Evolutionary conservation across 2,329 filamentous ascomycete species (phyloP), one percentile per base, ranked within the genome.

Genomic region (Colletotrichum sp.): DNA sequence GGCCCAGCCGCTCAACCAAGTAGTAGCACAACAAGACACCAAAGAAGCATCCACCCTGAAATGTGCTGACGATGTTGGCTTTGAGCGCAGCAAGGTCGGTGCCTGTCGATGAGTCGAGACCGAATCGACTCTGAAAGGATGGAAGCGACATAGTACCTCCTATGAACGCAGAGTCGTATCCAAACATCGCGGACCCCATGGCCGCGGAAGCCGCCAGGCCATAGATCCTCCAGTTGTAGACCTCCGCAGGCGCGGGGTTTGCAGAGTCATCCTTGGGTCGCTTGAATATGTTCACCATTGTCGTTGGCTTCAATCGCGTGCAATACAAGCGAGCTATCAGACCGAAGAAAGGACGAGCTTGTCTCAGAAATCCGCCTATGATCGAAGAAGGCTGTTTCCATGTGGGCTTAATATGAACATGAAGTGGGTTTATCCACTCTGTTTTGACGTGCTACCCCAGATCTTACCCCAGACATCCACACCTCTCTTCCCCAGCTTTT

Each of bases 1-100:
- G 86, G n/a, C 90, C 90, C 61, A 91, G 86, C 19, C 86, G 85
- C 77, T 92, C 90, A 84, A 90, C 90, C 7, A 89, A 89, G 36
- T 90, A 84, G 25, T 89, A 90, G 75, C 87, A 89, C 82, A 89
- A 88, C 27, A 91, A 83, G 34, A 88, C 86, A 6, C 90, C 90
- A 77, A 91, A 88, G 32, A 90, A 86, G 71, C 89, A 89, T n/a
- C 90, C 90, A 3, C 89, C 90, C 13, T 88, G 89, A 78, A 91
- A 91, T 2, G 89, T 90, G 77, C 72, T 81, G 79, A 84, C 82
- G 62, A 84, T 84, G 68, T 84, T 84, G 36, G 77, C 76, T 30
- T 66, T 63, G 12, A 79, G 72, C 8, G 73, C 55, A 7, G 79
- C 78, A 11, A 76, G 71, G 11, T 65, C 64, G 32, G 62, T 68